Evolutionary conservation across 345 rosid genomes (phyloP).

Genomic region (Euphorbia tirucalli): DNA sequence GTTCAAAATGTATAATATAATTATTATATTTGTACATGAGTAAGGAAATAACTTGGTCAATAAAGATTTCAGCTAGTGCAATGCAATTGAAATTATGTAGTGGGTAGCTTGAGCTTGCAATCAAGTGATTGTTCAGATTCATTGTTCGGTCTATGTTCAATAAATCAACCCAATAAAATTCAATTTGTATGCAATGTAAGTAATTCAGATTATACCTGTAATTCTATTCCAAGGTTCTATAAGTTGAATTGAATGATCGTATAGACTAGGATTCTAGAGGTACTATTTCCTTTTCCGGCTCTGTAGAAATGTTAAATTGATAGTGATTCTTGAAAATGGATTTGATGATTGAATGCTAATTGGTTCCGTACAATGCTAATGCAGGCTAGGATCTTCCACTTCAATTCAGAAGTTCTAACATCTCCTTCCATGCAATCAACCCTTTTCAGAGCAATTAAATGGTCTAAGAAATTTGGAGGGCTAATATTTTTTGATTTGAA

Average conservation of each 20-base stretch:
- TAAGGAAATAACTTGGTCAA: too few relatives aligned
- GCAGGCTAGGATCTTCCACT: slow-evolving; percentile 90
- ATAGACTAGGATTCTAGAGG: too few relatives aligned
- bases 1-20: neutral
- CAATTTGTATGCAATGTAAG: neutral
- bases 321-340: neutral
- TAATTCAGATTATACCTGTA: neutral
- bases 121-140: neutral
- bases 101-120: neutral
- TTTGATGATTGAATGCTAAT: slow-evolving; percentile 15
- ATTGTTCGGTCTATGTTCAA: neutral
- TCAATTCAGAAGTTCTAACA: slow-evolving; percentile 65
- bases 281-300: too few relatives aligned
- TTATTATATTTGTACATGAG: too few relatives aligned
- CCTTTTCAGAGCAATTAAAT: slow-evolving; percentile 59
- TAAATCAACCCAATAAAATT: neutral
- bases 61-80: too few relatives aligned
- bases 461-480: slow-evolving; percentile 78
- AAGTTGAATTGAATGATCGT: neutral
- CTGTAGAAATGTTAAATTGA: neutral
- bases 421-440: slow-evolving; percentile 55
- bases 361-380: slow-evolving; percentile 10
- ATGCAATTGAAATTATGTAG: too few relatives aligned
- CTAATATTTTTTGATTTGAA: slow-evolving; percentile 74
- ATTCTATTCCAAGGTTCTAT: neutral